Evolutionary conservation across 768 basidiomycete species (phyloP).

Genomic region (Pleurotus tuoliensis): DNA sequence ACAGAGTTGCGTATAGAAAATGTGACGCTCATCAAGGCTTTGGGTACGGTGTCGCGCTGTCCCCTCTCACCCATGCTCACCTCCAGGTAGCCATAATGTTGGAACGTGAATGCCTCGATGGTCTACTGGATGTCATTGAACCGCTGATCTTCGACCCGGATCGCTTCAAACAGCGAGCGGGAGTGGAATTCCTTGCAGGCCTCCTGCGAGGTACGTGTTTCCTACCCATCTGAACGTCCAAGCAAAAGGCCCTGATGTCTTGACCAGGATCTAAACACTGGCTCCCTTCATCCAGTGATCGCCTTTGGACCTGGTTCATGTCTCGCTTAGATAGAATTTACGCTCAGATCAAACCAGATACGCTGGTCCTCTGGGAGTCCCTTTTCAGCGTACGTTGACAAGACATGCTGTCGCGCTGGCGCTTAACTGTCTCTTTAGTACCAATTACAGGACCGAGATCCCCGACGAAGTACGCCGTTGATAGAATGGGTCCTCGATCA

Average conservation of each 20-base stretch:
- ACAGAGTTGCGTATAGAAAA: conserved; percentile 58
- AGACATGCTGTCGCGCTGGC: conserved; percentile 5
- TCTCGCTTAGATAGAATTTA: conserved; percentile 61
- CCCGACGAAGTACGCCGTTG: conserved; percentile 68
- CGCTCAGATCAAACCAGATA: conserved; percentile 81
- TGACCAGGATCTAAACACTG: conserved; percentile 79
- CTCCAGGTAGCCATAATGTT: conserved; percentile 58
- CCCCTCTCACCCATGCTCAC: too few relatives aligned
- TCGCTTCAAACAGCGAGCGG: conserved; percentile 84
- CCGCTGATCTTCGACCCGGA: conserved; percentile 60
- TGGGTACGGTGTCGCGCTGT: conserved; percentile 11
- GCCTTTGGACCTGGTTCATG: conserved; percentile 72
- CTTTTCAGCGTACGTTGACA: conserved; percentile 47
- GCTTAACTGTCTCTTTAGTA: conserved; percentile 26
- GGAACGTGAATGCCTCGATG: conserved; percentile 47
- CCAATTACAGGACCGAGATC: conserved; percentile 68
- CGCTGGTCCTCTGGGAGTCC: conserved; percentile 69
- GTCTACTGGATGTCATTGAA: conserved; percentile 53
- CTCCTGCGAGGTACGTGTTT: conserved; percentile 59
- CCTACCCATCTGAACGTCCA: too few relatives aligned
- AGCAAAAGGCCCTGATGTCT: background rate
- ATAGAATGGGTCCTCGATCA: conserved; percentile 75
- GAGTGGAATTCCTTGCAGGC: conserved; percentile 63
- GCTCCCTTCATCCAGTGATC: conserved; percentile 46
- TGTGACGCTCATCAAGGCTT: conserved; percentile 34